phyloP scores from a whole-genome alignment of 2,329 filamentous ascomycete genomes.

The Dryadomyces quercivorus region DNA sequence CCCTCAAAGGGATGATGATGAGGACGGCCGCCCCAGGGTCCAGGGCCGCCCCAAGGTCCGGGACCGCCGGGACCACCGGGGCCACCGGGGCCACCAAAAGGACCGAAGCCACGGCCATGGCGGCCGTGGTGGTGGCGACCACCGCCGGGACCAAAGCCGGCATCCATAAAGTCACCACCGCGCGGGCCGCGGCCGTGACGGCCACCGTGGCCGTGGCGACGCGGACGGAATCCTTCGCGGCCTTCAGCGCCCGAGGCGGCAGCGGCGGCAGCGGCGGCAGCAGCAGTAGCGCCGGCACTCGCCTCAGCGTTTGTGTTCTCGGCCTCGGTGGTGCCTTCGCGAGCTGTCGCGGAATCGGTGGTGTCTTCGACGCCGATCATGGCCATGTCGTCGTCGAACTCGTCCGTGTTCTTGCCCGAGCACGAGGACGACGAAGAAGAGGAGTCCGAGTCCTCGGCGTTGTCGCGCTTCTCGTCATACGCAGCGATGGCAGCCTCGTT shows the following conservation, averaged over 20 bases:
- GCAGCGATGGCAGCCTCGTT: too few species aligned
- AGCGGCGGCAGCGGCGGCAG: constrained; percentile 6
- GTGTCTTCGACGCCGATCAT: constrained; percentile 6
- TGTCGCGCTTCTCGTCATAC: neutral
- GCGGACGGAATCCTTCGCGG: neutral
- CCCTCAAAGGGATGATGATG: too few species aligned
- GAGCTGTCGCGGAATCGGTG: constrained; percentile 10
- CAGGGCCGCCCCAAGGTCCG: too few species aligned
- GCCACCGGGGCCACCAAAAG: constrained; percentile 6
- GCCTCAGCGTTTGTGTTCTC: constrained; percentile 8
- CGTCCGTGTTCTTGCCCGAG: neutral
- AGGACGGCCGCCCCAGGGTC: too few species aligned
- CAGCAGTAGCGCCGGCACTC: neutral
- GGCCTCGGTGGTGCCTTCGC: neutral
- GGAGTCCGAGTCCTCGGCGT: constrained; percentile 1
- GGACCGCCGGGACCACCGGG: neutral
- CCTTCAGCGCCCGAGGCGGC: constrained; percentile 14
- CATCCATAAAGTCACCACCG: constrained; percentile 4
- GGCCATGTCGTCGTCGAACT: neutral
- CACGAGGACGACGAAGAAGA: constrained; percentile 3
- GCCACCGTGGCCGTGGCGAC: constrained; percentile 1
- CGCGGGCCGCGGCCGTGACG: constrained; percentile 3
- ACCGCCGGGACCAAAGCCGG: constrained; percentile 7
- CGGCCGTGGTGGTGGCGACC: constrained; percentile 7
- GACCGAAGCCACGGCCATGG: constrained; percentile 1